Percentiles rank a stretch among this genome's conserved stretches.
Conservation (phyloP, 2,329 filamentous ascomycete species). For the Fusarium sp. region DNA sequence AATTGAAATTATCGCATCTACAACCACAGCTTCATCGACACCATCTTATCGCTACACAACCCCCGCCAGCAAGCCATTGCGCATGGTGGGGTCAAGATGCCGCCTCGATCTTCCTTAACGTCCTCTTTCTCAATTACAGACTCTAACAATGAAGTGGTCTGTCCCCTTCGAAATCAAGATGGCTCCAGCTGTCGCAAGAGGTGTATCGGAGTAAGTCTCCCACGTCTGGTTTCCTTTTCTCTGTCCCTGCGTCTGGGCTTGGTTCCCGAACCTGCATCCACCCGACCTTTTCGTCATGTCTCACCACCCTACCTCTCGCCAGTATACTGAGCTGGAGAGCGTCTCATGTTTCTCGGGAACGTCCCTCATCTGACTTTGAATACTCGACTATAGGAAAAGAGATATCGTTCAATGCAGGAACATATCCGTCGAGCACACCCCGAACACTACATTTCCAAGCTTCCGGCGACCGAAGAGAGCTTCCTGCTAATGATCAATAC, state of each 20-base stretch:
- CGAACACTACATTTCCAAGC: slow-evolving; percentile 96
- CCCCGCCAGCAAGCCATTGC: slow-evolving; percentile 45
- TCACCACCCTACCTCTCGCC: slow-evolving; percentile 38
- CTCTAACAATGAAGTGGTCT: slow-evolving; percentile 95
- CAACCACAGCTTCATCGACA: slow-evolving; percentile 30
- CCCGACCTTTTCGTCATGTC: slow-evolving; percentile 41
- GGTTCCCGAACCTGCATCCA: slow-evolving; percentile 25
- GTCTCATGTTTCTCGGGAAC: slow-evolving; percentile 29
- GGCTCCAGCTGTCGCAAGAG: slow-evolving; percentile 96
- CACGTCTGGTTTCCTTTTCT: slow-evolving; percentile 10
- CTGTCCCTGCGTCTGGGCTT: slow-evolving; percentile 16
- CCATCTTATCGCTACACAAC: slow-evolving; percentile 35
- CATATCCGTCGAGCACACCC: slow-evolving; percentile 97
- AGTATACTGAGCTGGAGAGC: slow-evolving; percentile 21
- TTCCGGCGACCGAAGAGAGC: slow-evolving; percentile 97
- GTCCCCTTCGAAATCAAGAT: slow-evolving; percentile 95
- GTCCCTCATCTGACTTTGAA: slow-evolving; percentile 40
- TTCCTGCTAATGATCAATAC: slow-evolving; percentile 97
- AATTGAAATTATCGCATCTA: slow-evolving; percentile 47
- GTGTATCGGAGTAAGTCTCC: slow-evolving; percentile 91
- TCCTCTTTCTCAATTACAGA: slow-evolving; percentile 93
- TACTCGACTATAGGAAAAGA: slow-evolving; percentile 77
- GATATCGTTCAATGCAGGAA: slow-evolving; percentile 99
- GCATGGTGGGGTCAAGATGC: slow-evolving; percentile 81
- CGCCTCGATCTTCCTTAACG: slow-evolving; percentile 86